Percentiles rank a stretch among this genome's conserved stretches.
phyloP scores from a whole-genome alignment of 1,139 yeast genomes.

The Nakaseomyces kungkrabaensis region DNA sequence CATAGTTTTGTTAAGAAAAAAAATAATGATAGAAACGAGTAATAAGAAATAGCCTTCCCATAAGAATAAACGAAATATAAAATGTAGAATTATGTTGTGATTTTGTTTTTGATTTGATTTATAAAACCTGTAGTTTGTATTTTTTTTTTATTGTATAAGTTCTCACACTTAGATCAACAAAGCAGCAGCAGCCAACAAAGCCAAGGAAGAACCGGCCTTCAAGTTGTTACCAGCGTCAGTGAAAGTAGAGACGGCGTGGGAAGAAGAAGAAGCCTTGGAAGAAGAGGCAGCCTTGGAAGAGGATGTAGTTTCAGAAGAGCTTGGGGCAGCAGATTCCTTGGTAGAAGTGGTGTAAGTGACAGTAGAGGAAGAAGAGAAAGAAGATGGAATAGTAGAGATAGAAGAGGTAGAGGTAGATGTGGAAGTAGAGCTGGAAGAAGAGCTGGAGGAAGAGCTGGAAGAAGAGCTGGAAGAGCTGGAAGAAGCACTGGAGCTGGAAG shows the following conservation, averaged over 20 bases:
- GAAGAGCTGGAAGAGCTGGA: slow-evolving; percentile 16
- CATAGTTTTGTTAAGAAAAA: neutral
- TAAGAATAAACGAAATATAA: slow-evolving; percentile 2
- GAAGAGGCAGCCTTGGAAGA: slow-evolving; percentile 5
- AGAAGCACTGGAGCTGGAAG: slow-evolving; percentile 12
- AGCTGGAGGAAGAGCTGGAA: slow-evolving; percentile 13
- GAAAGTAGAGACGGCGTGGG: slow-evolving; percentile 9
- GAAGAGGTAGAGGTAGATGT: slow-evolving; percentile 12
- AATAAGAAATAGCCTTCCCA: neutral
- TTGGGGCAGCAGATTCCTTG: neutral
- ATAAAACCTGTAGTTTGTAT: neutral
- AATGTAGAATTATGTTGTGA: neutral
- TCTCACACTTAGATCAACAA: slow-evolving; percentile 18
- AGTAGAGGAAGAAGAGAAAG: slow-evolving; percentile 18
- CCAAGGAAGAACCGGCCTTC: slow-evolving; percentile 23
- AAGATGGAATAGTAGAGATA: slow-evolving; percentile 10
- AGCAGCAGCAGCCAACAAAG: slow-evolving; percentile 30
- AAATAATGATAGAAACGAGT: neutral
- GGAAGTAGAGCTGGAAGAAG: slow-evolving; percentile 12
- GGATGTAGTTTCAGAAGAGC: neutral
- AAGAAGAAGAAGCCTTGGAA: slow-evolving; percentile 6
- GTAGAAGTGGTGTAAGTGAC: slow-evolving; percentile 12
- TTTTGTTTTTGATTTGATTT: no score
- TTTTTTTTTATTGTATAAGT: neutral
- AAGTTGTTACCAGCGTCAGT: slow-evolving; percentile 28